These are phyloP conservation scores for Scheffersomyces ergatensis DNA, from an alignment of 805 yeast genomes.

Conservation along the genomic window DNA sequence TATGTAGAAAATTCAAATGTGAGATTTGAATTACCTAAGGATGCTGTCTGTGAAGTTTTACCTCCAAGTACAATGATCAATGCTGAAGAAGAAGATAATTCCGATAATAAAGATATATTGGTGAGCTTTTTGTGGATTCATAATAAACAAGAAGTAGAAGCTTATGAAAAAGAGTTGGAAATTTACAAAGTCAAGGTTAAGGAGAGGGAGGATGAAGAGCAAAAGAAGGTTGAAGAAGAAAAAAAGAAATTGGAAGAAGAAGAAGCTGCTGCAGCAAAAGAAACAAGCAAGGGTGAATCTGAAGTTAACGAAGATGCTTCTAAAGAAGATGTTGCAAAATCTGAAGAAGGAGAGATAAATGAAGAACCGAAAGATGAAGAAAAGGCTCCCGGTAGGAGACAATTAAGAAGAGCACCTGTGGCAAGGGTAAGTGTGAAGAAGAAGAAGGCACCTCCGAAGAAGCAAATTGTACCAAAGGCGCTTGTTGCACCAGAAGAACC, in stretches of 20 bases:
- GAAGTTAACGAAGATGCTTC: slow-evolving; percentile 8
- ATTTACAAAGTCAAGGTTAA: slow-evolving; percentile 24
- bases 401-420: slow-evolving; percentile 10
- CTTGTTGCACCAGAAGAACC: slow-evolving; percentile 42
- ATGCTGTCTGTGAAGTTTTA: slow-evolving; percentile 65
- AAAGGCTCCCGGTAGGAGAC: slow-evolving; percentile 12
- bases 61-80: slow-evolving; percentile 21
- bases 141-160: slow-evolving; percentile 47
- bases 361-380: slow-evolving; percentile 12
- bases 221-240: slow-evolving; percentile 22
- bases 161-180: slow-evolving; percentile 36
- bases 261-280: slow-evolving; percentile 8
- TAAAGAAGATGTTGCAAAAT: slow-evolving; percentile 7
- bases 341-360: slow-evolving; percentile 13
- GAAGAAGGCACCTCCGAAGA: slow-evolving; percentile 1
- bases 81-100: slow-evolving; percentile 18
- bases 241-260: slow-evolving; percentile 14
- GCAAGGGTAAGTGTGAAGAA: slow-evolving; percentile 11
- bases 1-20: slow-evolving; percentile 75
- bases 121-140: slow-evolving; percentile 51
- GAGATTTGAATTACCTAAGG: slow-evolving; percentile 72
- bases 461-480: slow-evolving; percentile 14
- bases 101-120: slow-evolving; percentile 35
- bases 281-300: slow-evolving; percentile 8
- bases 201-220: slow-evolving; percentile 25